Evolutionary conservation across 2,329 filamentous ascomycete species (phyloP), one percentile per base, ranked within the genome.

Genomic region (Trichoderma sp.): DNA sequence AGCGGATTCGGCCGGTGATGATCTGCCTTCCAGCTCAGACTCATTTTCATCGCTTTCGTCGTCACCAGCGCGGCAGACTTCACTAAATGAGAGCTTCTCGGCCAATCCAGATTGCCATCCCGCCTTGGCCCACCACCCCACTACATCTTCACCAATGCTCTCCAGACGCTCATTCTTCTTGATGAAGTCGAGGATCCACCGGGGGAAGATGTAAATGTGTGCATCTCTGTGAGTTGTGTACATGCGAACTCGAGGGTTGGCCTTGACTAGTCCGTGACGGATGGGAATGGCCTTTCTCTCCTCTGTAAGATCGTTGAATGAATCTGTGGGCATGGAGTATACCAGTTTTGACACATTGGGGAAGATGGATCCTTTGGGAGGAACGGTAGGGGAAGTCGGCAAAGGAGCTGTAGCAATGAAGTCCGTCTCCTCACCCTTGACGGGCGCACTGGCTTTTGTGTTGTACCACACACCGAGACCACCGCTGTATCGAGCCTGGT

Each of bases 41-140:
- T 78, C 76, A 3, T 81, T 81, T 50, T 82, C 82, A n/a, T 83
- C 80, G 15, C 81, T 80, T 3, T 67, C 67, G 1, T 81, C 78
- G 9, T 80, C 67, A 79, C 79, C 71, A 79, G 84, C 78, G 17
- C 79, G 77, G 15, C 87, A 85, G 4, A 95, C 87, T 58, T 91
- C 85, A 64, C 88, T 84, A 67, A 97, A 83, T 1, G 90, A 88
- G 8, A 98, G 86, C 81, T 97, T 98, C 66, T 92, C 89, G 0
- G 88, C 89, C 3, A 98, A 84, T 0, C 93, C 93, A 3, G 88
- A 85, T 80, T 98, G 95, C 96, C 96, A 99, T 69, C 91, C 90
- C 1, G 95, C 90, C 80, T 98, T 98, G 39, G 95, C 93, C 94
- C 95, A 97, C 92, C 93, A 97, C 7, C 95, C 94, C 17, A 98